These are phyloP conservation scores for Podila horticola DNA, from an alignment of 192 early-diverging fungal species.

Conservation along the genomic window DNA sequence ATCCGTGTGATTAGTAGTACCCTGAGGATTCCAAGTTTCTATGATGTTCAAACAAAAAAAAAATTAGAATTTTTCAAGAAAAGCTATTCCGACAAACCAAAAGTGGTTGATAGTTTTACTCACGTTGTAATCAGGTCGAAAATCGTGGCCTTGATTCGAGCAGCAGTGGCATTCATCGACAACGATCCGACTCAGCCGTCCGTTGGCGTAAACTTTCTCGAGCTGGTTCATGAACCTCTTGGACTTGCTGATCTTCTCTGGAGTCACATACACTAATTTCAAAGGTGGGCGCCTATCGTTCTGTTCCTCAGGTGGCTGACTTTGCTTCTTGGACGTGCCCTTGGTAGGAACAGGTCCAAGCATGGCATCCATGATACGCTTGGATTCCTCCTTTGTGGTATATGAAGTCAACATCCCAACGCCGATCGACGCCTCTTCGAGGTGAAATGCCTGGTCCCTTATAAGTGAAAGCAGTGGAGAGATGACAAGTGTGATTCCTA, in stretches of 20 bases:
- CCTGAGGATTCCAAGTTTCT: slow-evolving; percentile 38
- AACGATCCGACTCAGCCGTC: slow-evolving; percentile 84
- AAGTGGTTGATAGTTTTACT: neutral
- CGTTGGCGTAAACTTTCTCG: slow-evolving; percentile 63
- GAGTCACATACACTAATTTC: slow-evolving; percentile 88
- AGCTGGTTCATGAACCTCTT: slow-evolving; percentile 68
- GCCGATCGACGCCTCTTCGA: slow-evolving; percentile 61
- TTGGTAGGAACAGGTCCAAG: slow-evolving; percentile 37
- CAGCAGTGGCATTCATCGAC: slow-evolving; percentile 98
- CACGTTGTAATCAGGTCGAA: slow-evolving; percentile 71
- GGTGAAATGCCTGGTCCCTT: slow-evolving; percentile 88
- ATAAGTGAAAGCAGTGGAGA: slow-evolving; percentile 96
- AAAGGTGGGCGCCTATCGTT: slow-evolving; percentile 46
- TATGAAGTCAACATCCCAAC: slow-evolving; percentile 44
- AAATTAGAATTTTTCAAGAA: neutral
- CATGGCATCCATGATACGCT: slow-evolving; percentile 71
- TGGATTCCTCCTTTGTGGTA: slow-evolving; percentile 53
- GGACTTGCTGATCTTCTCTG: slow-evolving; percentile 83
- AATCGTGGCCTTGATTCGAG: slow-evolving; percentile 96
- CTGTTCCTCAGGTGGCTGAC: neutral
- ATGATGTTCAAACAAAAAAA: neutral
- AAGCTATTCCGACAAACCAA: neutral
- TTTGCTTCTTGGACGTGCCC: slow-evolving; percentile 25
- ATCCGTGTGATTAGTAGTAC: neutral
- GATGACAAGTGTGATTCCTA: slow-evolving; percentile 88